Evolutionary conservation across 192 early-diverging fungal genomes (phyloP).

Genomic region (Jimgerdemannia lactiflua): DNA sequence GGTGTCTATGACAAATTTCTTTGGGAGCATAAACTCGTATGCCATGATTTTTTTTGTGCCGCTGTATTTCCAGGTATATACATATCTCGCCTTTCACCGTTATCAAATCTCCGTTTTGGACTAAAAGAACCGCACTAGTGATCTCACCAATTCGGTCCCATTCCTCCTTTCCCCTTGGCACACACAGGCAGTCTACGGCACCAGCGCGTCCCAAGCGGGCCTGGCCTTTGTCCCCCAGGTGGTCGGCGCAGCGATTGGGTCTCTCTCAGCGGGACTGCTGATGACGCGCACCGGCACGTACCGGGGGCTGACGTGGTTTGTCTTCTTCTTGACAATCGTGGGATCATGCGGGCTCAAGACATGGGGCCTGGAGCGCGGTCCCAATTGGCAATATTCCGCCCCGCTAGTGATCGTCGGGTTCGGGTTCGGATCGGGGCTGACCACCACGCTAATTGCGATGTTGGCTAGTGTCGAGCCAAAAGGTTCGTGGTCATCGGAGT

Average conservation of each 20-base stretch:
- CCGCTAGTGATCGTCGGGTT: conserved; percentile 44
- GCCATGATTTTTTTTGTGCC: conserved; percentile 32
- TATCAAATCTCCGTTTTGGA: too few species aligned
- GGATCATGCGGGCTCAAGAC: conserved; percentile 52
- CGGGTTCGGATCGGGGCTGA: conserved; percentile 52
- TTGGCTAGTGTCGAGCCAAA: conserved; percentile 46
- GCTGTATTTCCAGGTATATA: conserved; percentile 36
- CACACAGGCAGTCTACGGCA: conserved; percentile 20
- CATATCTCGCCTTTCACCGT: background rate
- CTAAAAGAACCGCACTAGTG: background rate
- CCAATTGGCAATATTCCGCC: conserved; percentile 38
- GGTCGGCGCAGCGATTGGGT: conserved; percentile 17
- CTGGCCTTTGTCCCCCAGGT: conserved; percentile 29
- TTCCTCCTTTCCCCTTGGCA: background rate
- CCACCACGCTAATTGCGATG: conserved; percentile 45
- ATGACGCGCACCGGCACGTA: conserved; percentile 36
- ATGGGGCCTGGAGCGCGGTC: conserved; percentile 47
- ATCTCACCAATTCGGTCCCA: background rate
- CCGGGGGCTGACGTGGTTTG: conserved; percentile 27
- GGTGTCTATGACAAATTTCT: conserved; percentile 43
- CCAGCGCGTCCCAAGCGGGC: conserved; percentile 21
- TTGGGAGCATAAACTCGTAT: conserved; percentile 31
- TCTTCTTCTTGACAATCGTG: conserved; percentile 47
- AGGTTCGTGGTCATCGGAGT: conserved; percentile 19
- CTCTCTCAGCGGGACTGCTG: conserved; percentile 21